Base-by-base conservation (phyloP, 257 asterid genomes). In the Mentha longifolia region DNA sequence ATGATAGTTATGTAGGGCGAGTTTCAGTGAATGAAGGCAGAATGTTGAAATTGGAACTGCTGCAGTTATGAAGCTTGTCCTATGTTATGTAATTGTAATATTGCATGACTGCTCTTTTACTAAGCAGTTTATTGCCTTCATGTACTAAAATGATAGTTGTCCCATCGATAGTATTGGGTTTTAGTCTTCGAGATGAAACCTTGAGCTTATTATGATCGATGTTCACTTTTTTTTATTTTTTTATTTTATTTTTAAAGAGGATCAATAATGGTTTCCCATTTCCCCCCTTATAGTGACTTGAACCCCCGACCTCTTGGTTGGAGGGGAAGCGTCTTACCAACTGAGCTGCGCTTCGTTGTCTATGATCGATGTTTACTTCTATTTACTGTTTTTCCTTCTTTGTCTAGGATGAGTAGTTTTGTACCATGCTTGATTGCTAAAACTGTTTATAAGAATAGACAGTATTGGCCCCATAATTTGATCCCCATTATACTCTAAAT, bases 51-150 rank as follows among this genome's bases (percentile, higher is more conserved):
- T n/a, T 15, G 37, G 59, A 64, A 25, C 54, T 49, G 9, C 57
- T 15, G 3, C 37, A 5, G 17, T 15, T 35, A 20, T 46, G 46
- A 45, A 47, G 9, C 62, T 50, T 68, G 65, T 41, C 41, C 61
- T 19, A 6, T 28, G 16, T 25, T 16, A 6, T 45, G 73, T 33
- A 37, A 42, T 59, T n/a, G n/a, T n/a, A n/a, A n/a, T n/a, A n/a
- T n/a, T 72, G 46, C 39, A 45, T 54, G 75, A 33, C 72, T 67
- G 75, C 78, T 35, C 72, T 72, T 60, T 51, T 61, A 31, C 56
- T 41, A 66, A 66, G 70, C 77, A 56, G 68, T 70, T 76, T 56
- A 56, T 70, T 64, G 77, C 37, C 69, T 3, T 57, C 17, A n/a
- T 54, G 25, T 25, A 58, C 63, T 65, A 33, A 28, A 55, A 65